Conservation (phyloP, 495 filamentous ascomycete genomes). For the Aspergillus incahuasiensis region DNA sequence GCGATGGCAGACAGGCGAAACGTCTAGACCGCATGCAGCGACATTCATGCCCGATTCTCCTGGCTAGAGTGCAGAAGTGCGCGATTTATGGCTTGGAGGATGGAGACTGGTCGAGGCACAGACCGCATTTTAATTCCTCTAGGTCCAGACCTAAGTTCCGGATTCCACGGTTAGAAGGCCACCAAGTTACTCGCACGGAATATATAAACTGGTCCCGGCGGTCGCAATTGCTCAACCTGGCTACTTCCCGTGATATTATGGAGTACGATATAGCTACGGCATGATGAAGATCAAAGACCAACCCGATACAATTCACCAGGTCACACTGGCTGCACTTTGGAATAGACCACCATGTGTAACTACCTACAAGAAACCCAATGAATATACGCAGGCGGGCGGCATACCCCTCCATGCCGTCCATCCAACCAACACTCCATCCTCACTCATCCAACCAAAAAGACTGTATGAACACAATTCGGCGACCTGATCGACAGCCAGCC, state of each 20-base stretch:
- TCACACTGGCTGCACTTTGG: too few relatives aligned
- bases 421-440: background rate
- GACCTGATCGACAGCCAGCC: background rate
- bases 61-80: background rate
- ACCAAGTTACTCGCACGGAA: background rate
- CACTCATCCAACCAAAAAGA: background rate
- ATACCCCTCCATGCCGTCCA: background rate
- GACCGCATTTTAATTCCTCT: background rate
- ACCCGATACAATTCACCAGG: too few relatives aligned
- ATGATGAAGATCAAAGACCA: too few relatives aligned
- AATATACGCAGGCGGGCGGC: too few relatives aligned
- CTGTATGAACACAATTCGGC: background rate
- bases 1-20: background rate
- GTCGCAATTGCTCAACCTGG: too few relatives aligned
- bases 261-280: too few relatives aligned
- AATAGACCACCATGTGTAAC: too few relatives aligned
- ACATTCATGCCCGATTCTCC: conserved; percentile 2
- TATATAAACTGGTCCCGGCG: too few relatives aligned
- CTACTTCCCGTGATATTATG: too few relatives aligned
- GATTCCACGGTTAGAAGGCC: background rate
- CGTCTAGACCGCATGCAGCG: background rate
- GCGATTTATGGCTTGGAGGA: background rate
- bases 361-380: too few relatives aligned
- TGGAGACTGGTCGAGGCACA: background rate
- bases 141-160: too few relatives aligned